Conservation (phyloP, 306 rosid species). For the Prunus padus region DNA sequence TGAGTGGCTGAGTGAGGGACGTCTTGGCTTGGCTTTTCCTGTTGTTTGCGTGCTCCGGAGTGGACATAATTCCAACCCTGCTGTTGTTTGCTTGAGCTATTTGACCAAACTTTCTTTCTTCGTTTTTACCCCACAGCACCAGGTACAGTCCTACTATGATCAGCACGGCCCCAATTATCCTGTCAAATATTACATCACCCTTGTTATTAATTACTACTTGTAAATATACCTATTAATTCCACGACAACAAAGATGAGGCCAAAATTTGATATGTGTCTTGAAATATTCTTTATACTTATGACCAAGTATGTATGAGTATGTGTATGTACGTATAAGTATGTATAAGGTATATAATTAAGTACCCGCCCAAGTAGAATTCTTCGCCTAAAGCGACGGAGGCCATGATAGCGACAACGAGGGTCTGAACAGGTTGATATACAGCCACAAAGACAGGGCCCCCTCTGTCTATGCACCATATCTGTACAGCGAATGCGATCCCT, state of each 20-base stretch:
- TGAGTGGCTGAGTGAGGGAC: constrained; percentile 78
- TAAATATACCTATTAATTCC: neutral
- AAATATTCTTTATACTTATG: too few relatives aligned
- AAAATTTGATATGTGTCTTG: neutral
- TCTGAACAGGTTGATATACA: constrained; percentile 97
- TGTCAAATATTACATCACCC: constrained; percentile 20
- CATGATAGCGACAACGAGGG: constrained; percentile 94
- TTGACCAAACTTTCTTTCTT: constrained; percentile 74
- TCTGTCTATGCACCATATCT: constrained; percentile 99
- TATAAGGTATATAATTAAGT: too few relatives aligned
- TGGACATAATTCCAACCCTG: constrained; percentile 39
- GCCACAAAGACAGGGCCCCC: constrained; percentile 99
- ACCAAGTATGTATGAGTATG: too few relatives aligned
- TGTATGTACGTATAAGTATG: neutral
- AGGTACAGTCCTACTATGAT: constrained; percentile 77
- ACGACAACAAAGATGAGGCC: neutral
- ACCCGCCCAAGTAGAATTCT: constrained; percentile 95
- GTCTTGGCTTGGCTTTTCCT: constrained; percentile 56
- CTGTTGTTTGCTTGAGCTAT: constrained; percentile 31
- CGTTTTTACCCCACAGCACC: constrained; percentile 89
- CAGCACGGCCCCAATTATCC: constrained; percentile 90
- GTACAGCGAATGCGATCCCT: constrained; percentile 97
- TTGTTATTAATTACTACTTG: neutral
- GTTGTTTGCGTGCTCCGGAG: constrained; percentile 49
- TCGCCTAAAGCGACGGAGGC: constrained; percentile 95